Conservation (phyloP, 1,284 basidiomycete genomes). For the Phenoliferia sp. region DNA sequence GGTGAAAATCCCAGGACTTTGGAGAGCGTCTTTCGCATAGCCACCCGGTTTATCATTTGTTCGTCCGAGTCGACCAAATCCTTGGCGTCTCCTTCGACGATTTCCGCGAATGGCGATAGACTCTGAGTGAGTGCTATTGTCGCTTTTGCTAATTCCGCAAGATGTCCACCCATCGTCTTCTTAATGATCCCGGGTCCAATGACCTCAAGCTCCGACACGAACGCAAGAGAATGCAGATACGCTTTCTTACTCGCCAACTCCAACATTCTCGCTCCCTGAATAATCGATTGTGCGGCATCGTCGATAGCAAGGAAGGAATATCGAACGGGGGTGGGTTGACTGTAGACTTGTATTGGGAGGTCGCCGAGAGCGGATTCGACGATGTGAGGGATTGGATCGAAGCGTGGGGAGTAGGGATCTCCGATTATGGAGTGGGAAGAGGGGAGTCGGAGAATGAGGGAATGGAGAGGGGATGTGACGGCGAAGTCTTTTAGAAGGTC, state of each 20-base stretch:
- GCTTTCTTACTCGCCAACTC: slow-evolving; percentile 26
- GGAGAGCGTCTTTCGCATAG: slow-evolving; percentile 18
- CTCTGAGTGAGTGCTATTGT: slow-evolving; percentile 29
- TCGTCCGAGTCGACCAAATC: slow-evolving; percentile 8
- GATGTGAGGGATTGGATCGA: slow-evolving; percentile 30
- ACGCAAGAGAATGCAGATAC: slow-evolving; percentile 29
- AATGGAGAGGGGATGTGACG: slow-evolving; percentile 24
- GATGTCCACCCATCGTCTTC: slow-evolving; percentile 2
- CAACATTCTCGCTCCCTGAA: slow-evolving; percentile 35
- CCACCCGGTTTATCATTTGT: neutral
- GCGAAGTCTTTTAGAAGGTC: slow-evolving; percentile 22
- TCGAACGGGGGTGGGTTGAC: slow-evolving; percentile 14
- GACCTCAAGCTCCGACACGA: slow-evolving; percentile 32
- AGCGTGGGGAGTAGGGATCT: slow-evolving; percentile 32
- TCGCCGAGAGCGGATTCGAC: slow-evolving; percentile 35
- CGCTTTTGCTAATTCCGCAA: slow-evolving; percentile 23
- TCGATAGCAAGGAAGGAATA: slow-evolving; percentile 32
- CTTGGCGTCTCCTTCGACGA: slow-evolving; percentile 10
- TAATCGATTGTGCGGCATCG: slow-evolving; percentile 28
- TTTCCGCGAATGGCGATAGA: slow-evolving; percentile 27
- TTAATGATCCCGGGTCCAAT: slow-evolving; percentile 19
- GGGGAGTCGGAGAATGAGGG: slow-evolving; percentile 33
- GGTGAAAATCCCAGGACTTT: slow-evolving; percentile 28
- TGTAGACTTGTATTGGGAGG: slow-evolving; percentile 31
- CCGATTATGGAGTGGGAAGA: slow-evolving; percentile 32